phyloP scores from a whole-genome alignment of 73 alveolate genomes.

The Diophrys sp. region DNA sequence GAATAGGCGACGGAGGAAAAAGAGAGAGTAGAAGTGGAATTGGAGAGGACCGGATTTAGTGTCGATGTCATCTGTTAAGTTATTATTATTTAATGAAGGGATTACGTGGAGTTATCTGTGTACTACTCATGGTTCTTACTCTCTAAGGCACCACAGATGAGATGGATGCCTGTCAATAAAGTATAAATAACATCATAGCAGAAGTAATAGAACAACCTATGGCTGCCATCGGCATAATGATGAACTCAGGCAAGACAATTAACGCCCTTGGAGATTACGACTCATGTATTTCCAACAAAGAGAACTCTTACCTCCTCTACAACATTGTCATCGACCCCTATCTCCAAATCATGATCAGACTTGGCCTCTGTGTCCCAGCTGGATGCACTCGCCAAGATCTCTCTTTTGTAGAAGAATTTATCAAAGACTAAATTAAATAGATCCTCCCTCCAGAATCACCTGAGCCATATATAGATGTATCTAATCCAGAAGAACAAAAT shows the following conservation, averaged over 20 bases:
- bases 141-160: no score
- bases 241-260: slow-evolving; percentile 1
- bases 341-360: not conserved
- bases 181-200: not conserved
- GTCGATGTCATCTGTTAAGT: no score
- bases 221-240: not conserved
- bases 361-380: slow-evolving; percentile 7
- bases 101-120: no score
- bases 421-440: not conserved
- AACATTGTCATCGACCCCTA: not conserved
- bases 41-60: no score
- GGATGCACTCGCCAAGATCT: not conserved
- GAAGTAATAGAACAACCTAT: not conserved
- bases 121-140: no score
- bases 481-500: not conserved
- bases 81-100: no score
- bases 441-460: not conserved
- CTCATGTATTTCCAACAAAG: not conserved
- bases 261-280: slow-evolving; percentile 9
- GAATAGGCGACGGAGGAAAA: no score
- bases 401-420: not conserved
- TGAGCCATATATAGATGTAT: not conserved
- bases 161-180: no score
- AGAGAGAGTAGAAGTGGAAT: no score
- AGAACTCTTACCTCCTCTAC: not conserved